phyloP scores from a whole-genome alignment of 495 filamentous ascomycete species.

The Collariella sp. region DNA sequence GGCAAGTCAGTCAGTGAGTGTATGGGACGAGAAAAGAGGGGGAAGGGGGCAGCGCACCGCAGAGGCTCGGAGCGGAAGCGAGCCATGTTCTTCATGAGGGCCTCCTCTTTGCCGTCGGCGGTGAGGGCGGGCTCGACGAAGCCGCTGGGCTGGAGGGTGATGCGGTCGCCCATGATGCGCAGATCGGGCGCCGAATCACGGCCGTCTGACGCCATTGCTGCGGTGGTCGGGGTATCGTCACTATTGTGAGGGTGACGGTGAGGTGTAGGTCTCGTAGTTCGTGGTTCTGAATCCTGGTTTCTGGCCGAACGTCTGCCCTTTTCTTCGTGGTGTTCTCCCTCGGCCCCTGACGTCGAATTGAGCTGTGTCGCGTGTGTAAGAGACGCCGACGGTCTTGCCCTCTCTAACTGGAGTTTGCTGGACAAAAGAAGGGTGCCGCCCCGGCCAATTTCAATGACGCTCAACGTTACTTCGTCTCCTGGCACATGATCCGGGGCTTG shows the following conservation, averaged over 20 bases:
- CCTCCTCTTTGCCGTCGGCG: slow-evolving; percentile 51
- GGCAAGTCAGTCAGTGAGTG: slow-evolving; percentile 15
- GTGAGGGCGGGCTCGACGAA: slow-evolving; percentile 46
- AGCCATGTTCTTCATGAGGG: slow-evolving; percentile 72
- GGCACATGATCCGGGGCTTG: background rate
- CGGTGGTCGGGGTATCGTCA: too few relatives aligned
- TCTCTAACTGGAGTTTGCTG: background rate
- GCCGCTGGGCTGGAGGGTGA: slow-evolving; percentile 73
- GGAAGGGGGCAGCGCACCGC: slow-evolving; percentile 30
- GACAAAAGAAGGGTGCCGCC: background rate
- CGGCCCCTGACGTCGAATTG: background rate
- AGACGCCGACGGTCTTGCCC: too few relatives aligned
- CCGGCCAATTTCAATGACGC: background rate
- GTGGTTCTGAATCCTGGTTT: too few relatives aligned
- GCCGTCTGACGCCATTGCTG: slow-evolving; percentile 15
- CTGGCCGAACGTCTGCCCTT: background rate
- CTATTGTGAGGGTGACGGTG: too few relatives aligned
- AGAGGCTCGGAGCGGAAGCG: slow-evolving; percentile 57
- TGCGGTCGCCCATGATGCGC: slow-evolving; percentile 68
- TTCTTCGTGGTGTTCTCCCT: slow-evolving; percentile 16
- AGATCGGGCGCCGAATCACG: slow-evolving; percentile 64
- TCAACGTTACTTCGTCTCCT: too few relatives aligned
- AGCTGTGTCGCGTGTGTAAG: too few relatives aligned
- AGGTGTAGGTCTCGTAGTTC: too few relatives aligned
- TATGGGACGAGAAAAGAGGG: background rate